Evolutionary conservation across 352 stramenopile genomes (phyloP).

Genomic region (Paralagenidium karlingii): DNA sequence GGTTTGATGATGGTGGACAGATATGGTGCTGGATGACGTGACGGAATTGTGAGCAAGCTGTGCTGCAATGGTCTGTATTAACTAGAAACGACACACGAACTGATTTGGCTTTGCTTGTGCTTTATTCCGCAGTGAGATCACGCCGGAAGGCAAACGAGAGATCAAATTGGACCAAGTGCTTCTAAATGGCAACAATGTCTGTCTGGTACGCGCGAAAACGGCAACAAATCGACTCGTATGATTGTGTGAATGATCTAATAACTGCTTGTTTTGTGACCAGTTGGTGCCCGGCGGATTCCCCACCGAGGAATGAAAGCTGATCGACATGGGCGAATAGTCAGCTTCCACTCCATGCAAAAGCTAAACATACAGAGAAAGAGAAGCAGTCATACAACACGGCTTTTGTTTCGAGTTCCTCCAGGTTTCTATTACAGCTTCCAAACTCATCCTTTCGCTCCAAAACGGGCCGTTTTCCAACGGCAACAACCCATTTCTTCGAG

Average conservation of each 20-base stretch:
- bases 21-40: constrained; percentile 92
- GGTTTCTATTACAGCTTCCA: too few relatives aligned
- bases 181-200: constrained; percentile 98
- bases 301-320: constrained; percentile 12
- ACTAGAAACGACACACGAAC: neutral
- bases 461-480: too few relatives aligned
- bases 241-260: neutral
- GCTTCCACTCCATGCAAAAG: too few relatives aligned
- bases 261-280: constrained; percentile 9
- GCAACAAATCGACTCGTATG: constrained; percentile 1
- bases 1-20: constrained; percentile 11
- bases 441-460: too few relatives aligned
- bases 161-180: constrained; percentile 92
- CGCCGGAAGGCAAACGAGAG: constrained; percentile 73
- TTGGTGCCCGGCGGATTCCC: constrained; percentile 72
- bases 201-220: constrained; percentile 51
- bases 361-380: too few relatives aligned
- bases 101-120: neutral
- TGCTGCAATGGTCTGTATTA: constrained; percentile 3
- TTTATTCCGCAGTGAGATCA: constrained; percentile 50
- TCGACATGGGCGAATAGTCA: neutral
- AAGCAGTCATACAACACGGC: too few relatives aligned
- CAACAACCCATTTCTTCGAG: too few relatives aligned
- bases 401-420: too few relatives aligned
- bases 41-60: constrained; percentile 81